Percentiles rank a stretch among this genome's conserved stretches.
These are phyloP conservation scores for Zymoseptoria ardabiliae DNA, from an alignment of 2,329 filamentous ascomycete species.

Conservation along the genomic window DNA sequence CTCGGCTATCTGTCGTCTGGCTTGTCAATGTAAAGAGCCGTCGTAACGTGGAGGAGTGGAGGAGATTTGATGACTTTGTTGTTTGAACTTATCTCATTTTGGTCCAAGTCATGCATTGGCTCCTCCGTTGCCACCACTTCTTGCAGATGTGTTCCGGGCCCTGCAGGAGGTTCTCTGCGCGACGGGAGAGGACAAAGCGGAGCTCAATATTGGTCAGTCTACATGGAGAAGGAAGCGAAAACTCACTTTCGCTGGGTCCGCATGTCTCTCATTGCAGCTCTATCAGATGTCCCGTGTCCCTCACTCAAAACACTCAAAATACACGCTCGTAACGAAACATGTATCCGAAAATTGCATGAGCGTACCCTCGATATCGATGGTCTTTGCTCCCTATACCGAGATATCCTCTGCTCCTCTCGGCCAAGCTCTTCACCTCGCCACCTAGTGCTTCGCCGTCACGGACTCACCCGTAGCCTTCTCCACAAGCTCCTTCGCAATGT, in stretches of 20 bases:
- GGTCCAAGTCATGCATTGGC: too few relatives aligned
- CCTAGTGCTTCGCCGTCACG: slow-evolving; percentile 59
- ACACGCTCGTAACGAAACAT: background rate
- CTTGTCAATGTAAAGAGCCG: too few relatives aligned
- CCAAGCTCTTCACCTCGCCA: background rate
- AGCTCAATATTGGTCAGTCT: too few relatives aligned
- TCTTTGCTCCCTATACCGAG: background rate
- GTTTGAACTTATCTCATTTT: too few relatives aligned
- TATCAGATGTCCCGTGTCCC: background rate
- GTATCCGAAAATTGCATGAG: background rate
- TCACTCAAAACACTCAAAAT: background rate
- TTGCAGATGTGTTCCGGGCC: too few relatives aligned
- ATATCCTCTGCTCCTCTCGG: background rate
- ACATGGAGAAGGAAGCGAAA: background rate
- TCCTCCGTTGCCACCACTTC: too few relatives aligned
- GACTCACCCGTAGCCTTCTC: slow-evolving; percentile 58
- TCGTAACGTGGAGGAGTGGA: too few relatives aligned
- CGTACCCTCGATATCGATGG: background rate
- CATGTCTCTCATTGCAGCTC: background rate
- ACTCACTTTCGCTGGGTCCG: background rate
- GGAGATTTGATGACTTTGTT: too few relatives aligned
- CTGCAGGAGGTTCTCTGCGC: too few relatives aligned
- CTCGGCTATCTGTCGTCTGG: too few relatives aligned
- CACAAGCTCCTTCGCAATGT: slow-evolving; percentile 62
- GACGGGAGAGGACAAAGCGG: too few relatives aligned